A percentile compares a stretch with the other conserved stretches of the same genome.
Evolutionary conservation across 345 rosid genomes (phyloP).

Genomic region (Trapa bicornis): DNA sequence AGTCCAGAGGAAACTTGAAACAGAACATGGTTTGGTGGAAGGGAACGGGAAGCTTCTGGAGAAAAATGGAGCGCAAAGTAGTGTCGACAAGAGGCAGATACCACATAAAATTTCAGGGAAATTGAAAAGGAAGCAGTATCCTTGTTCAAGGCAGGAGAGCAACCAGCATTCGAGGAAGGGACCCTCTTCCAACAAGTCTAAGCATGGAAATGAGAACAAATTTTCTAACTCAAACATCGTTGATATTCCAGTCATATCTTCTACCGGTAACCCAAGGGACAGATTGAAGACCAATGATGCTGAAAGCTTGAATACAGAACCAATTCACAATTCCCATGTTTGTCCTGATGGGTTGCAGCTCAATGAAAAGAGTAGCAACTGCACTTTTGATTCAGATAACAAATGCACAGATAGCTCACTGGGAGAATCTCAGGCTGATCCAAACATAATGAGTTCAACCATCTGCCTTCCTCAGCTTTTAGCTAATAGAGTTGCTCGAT

Average conservation of each 20-base stretch:
- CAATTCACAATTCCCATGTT: not conserved
- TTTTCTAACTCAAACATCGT: constrained; percentile 8
- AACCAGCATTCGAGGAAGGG: constrained; percentile 14
- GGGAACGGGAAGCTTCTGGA: constrained; percentile 12
- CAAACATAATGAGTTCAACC: constrained; percentile 10
- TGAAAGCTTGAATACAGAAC: constrained; percentile 2
- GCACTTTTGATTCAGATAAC: not conserved
- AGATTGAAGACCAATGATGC: not conserved
- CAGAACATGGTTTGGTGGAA: not conserved
- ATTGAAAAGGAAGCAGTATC: constrained; percentile 20
- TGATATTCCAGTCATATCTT: constrained; percentile 1
- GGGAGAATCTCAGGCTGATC: not conserved
- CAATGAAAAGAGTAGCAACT: not conserved
- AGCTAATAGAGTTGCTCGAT: constrained; percentile 14
- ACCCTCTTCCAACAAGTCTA: constrained; percentile 18
- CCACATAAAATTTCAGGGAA: constrained; percentile 21
- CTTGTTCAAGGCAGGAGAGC: constrained; percentile 19
- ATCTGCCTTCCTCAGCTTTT: constrained; percentile 25
- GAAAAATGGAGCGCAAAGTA: constrained; percentile 9
- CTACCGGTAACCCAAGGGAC: not conserved
- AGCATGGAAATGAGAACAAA: constrained; percentile 1
- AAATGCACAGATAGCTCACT: constrained; percentile 4
- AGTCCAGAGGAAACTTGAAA: constrained; percentile 26
- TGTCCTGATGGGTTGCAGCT: not conserved
- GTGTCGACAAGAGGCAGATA: constrained; percentile 15